Base-by-base conservation (phyloP, 495 filamentous ascomycete species). In the Lasiosphaeria ovina region DNA sequence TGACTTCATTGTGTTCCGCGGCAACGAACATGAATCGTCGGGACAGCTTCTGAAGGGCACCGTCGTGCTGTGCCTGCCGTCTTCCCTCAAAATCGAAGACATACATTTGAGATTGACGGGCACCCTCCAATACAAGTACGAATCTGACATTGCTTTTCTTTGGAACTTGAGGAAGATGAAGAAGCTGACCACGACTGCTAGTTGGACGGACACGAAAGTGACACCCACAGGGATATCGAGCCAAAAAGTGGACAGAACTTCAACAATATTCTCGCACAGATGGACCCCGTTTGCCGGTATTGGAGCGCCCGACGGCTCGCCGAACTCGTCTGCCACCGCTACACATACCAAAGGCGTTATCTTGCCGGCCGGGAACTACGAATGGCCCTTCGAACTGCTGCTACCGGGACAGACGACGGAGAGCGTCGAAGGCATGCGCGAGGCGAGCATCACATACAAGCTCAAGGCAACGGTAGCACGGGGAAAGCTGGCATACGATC, bases 391-490 rank as follows among this genome's bases (percentile, higher is more conserved):
- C 72, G 86, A 94, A 64, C 75, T 92, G 60, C 76, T 88, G 53
- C 76, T 98, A 12, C 83, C 90, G 14, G 91, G 91, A 33, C 79
- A 85, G 56, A 85, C 85, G 70, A 81, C 90, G 4, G 93, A 98
- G 79, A 96, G 90, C 60, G 82, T 98, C 35, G 94, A 97, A 71
- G 94, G 94, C 1, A 71, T 97, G 56, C 76, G 78, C 36, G 87
- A 92, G 61, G 89, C 86, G 7, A 92, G 86, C 72, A 84, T 98
- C 60, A 85, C 88, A 44, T 98, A 97, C 72, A 85, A 88, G 57
- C 81, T 98, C 74, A 93, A 92, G 70, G 93, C 93, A 2, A 91
- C 88, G 48, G 85, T 98, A 17, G 87, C 88, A 24, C 80, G 93
- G 59, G 86, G 87, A 16, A 90, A 89, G 71, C 83, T 97, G 67